A percentile compares a stretch with the other conserved stretches of the same genome.
Evolutionary conservation across 805 yeast genomes (phyloP).

Genomic region (Myxozyma geophila): DNA sequence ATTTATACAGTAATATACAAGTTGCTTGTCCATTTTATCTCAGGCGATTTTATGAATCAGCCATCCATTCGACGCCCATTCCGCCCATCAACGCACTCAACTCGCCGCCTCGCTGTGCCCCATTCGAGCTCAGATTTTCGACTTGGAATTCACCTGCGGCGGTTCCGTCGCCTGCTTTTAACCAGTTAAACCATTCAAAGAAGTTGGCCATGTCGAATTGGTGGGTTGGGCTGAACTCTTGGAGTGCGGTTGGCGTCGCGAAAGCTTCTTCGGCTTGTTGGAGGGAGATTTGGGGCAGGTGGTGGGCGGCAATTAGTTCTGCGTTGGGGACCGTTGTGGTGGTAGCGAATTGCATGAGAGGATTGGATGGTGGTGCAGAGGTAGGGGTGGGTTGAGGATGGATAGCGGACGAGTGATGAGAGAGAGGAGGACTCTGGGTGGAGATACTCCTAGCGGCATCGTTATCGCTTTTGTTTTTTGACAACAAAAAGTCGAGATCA

Average conservation of each 20-base stretch:
- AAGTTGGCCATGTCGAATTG: conserved; percentile 31
- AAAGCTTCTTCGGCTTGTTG: conserved; percentile 3
- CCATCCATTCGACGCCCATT: no score
- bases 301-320: neutral
- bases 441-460: neutral
- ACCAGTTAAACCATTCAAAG: conserved; percentile 42
- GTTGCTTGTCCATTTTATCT: no score
- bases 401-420: no score
- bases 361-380: neutral
- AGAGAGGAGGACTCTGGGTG: neutral
- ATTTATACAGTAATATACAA: no score
- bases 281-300: neutral
- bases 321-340: neutral
- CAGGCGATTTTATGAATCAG: no score
- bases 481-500: conserved; percentile 39
- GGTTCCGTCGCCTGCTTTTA: conserved; percentile 20
- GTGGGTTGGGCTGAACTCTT: conserved; percentile 18
- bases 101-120: no score
- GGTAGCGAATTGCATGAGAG: neutral
- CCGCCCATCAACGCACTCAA: no score
- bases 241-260: neutral
- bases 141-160: neutral
- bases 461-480: conserved; percentile 16
- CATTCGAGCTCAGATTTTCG: no score
- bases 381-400: neutral